These are phyloP conservation scores for Trametopsis cervina DNA, from an alignment of 768 basidiomycete genomes.

Conservation along the genomic window DNA sequence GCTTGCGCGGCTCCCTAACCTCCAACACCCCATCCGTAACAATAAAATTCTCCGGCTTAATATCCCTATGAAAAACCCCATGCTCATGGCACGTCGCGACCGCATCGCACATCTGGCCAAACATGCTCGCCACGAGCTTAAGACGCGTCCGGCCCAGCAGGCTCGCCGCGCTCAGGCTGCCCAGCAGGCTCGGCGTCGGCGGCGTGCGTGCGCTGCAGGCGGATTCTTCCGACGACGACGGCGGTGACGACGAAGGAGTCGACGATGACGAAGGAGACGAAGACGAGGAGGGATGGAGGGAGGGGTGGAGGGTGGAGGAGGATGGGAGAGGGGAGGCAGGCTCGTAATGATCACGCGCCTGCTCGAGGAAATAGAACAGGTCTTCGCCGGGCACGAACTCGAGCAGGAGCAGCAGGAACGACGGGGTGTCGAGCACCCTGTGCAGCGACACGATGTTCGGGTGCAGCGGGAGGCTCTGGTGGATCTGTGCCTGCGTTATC, in stretches of 20 bases:
- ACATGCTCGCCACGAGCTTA: constrained; percentile 94
- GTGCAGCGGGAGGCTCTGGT: constrained; percentile 86
- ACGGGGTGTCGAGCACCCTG: constrained; percentile 86
- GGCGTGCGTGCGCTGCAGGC: constrained; percentile 60
- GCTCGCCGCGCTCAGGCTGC: constrained; percentile 70
- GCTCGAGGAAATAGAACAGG: constrained; percentile 96
- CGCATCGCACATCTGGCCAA: constrained; percentile 97
- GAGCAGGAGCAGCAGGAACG: constrained; percentile 86
- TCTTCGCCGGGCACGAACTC: constrained; percentile 98
- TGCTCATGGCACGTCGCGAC: constrained; percentile 91
- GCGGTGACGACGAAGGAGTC: constrained; percentile 37
- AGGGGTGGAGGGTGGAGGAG: constrained; percentile 14
- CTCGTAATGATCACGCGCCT: constrained; percentile 83
- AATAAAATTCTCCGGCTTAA: constrained; percentile 99
- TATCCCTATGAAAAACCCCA: constrained; percentile 92
- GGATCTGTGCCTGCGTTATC: constrained; percentile 71
- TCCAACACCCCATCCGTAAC: constrained; percentile 75
- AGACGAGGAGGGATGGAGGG: constrained; percentile 11
- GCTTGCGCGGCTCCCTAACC: constrained; percentile 27
- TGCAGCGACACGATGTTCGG: constrained; percentile 94
- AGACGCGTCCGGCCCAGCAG: constrained; percentile 84
- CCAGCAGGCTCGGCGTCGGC: constrained; percentile 89
- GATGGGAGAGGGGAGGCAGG: constrained; percentile 28
- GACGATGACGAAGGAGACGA: constrained; percentile 17
- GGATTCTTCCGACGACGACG: constrained; percentile 77